A percentile compares a stretch with the other conserved stretches of the same genome.
Evolutionary conservation across 202 grass and related monocot genomes (phyloP).

Genomic region (Cymbopogon flexuosus): DNA sequence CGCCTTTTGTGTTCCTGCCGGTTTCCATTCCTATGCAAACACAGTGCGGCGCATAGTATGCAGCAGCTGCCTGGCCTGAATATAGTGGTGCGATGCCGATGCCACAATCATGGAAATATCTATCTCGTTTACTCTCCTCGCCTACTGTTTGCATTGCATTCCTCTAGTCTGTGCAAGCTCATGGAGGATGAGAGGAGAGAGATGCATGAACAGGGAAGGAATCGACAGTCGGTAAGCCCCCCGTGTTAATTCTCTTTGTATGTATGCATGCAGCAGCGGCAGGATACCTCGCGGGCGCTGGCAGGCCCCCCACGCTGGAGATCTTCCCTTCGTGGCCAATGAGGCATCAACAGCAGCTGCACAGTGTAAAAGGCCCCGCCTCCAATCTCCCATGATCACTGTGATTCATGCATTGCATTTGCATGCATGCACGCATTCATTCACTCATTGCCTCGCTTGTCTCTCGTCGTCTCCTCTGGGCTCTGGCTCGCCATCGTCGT

Average conservation of each 20-base stretch:
- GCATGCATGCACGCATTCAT: constrained; percentile 8
- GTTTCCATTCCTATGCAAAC: constrained; percentile 24
- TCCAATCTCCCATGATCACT: constrained; percentile 32
- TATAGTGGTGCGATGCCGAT: constrained; percentile 44
- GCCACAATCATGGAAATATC: constrained; percentile 48
- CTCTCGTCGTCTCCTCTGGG: not conserved
- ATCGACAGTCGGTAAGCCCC: constrained; percentile 10
- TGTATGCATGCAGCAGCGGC: constrained; percentile 34
- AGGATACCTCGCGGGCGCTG: constrained; percentile 43
- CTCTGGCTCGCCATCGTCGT: not conserved
- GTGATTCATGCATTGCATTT: not conserved
- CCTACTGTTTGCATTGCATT: not conserved
- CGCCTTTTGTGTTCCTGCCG: constrained; percentile 45
- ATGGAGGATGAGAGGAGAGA: not conserved
- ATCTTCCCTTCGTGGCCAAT: constrained; percentile 99
- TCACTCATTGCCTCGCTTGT: not conserved
- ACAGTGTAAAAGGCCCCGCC: constrained; percentile 50
- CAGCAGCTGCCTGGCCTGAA: constrained; percentile 4
- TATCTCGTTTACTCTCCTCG: not conserved
- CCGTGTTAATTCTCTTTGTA: constrained; percentile 52
- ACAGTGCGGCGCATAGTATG: constrained; percentile 3
- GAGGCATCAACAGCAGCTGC: constrained; percentile 59
- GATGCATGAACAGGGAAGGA: constrained; percentile 18
- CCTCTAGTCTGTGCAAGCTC: not conserved
- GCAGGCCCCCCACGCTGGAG: constrained; percentile 74